These are phyloP conservation scores for Forsythia suspensa DNA, from an alignment of 257 asterid species.

Conservation along the genomic window DNA sequence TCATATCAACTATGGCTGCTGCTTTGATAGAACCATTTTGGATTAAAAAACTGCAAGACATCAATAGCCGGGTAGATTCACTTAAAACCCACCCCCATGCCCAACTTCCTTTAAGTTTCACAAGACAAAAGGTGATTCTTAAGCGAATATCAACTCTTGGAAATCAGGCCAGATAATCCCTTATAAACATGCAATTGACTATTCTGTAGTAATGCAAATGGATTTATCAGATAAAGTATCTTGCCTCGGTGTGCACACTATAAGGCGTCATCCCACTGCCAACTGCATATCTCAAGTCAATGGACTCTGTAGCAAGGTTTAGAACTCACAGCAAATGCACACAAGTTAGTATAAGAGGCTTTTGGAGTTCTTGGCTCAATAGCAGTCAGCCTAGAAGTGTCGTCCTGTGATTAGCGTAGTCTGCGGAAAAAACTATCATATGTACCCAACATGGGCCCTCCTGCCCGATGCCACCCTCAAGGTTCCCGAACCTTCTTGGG, in stretches of 20 bases:
- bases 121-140: background rate
- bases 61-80: background rate
- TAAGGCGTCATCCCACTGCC: background rate
- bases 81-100: background rate
- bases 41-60: background rate
- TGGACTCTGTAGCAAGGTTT: background rate
- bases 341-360: no score
- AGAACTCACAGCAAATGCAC: background rate
- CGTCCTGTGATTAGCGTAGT: background rate
- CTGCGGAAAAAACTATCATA: background rate
- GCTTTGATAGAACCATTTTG: background rate
- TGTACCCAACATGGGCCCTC: background rate
- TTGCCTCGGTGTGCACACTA: background rate
- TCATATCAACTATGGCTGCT: background rate
- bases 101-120: background rate
- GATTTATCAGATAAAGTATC: background rate
- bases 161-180: background rate
- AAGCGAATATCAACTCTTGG: background rate
- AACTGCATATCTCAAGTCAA: background rate
- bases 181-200: background rate
- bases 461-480: background rate
- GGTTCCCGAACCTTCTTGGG: background rate
- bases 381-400: background rate
- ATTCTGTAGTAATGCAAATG: background rate
- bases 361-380: background rate